Conservation (phyloP, 2,329 filamentous ascomycete genomes). For the Aureobasidium melanogenum region DNA sequence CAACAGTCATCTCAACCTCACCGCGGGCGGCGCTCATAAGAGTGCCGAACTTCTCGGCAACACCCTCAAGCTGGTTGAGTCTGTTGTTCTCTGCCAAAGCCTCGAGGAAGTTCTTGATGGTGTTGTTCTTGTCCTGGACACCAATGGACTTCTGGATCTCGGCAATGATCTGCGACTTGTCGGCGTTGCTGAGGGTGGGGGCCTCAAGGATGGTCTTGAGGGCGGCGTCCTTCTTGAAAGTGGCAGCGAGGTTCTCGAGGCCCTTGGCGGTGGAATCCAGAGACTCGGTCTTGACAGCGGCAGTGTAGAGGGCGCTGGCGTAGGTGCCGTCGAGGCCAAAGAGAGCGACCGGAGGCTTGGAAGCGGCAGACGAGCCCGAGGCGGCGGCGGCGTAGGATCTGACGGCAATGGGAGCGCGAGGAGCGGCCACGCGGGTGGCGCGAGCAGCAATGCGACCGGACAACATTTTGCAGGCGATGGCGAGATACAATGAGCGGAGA, state of each 20-base stretch:
- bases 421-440: slow-evolving; percentile 46
- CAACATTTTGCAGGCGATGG: slow-evolving; percentile 40
- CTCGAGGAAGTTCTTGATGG: slow-evolving; percentile 86
- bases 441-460: slow-evolving; percentile 48
- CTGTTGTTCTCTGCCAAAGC: slow-evolving; percentile 96
- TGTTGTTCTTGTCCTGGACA: slow-evolving; percentile 59
- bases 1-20: slow-evolving; percentile 89
- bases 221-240: slow-evolving; percentile 77
- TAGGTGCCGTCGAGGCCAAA: slow-evolving; percentile 98
- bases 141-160: slow-evolving; percentile 82
- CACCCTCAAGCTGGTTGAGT: slow-evolving; percentile 68
- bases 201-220: slow-evolving; percentile 66
- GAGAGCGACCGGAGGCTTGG: slow-evolving; percentile 80
- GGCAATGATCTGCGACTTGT: slow-evolving; percentile 78
- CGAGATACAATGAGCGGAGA: slow-evolving; percentile 9
- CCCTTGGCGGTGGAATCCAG: slow-evolving; percentile 82
- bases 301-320: slow-evolving; percentile 96
- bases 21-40: slow-evolving; percentile 84
- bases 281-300: slow-evolving; percentile 75
- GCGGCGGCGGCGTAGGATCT: slow-evolving; percentile 63
- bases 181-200: slow-evolving; percentile 65
- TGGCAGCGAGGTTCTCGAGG: slow-evolving; percentile 58
- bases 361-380: slow-evolving; percentile 50
- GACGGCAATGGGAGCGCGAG: slow-evolving; percentile 50
- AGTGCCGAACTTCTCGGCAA: slow-evolving; percentile 77